Evolutionary conservation across 345 rosid genomes (phyloP).

Genomic region (Excoecaria agallocha): DNA sequence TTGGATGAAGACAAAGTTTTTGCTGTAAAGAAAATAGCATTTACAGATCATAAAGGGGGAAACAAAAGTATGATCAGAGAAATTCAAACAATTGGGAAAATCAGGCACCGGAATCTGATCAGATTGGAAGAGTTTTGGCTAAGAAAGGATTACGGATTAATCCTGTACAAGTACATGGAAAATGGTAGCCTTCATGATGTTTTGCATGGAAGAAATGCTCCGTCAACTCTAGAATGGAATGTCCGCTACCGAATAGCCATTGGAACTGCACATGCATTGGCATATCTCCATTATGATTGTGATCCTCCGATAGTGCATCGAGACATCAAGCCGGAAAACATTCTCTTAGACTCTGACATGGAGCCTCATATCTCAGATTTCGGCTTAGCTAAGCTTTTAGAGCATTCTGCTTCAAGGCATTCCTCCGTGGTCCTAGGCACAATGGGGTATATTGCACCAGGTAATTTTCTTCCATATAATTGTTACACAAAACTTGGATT

Average conservation of each 20-base stretch:
- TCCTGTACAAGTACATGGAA: slow-evolving; percentile 66
- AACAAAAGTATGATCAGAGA: slow-evolving; percentile 58
- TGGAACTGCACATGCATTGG: slow-evolving; percentile 72
- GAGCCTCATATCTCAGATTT: slow-evolving; percentile 83
- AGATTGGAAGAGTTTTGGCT: slow-evolving; percentile 78
- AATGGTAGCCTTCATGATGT: slow-evolving; percentile 70
- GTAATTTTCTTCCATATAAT: slow-evolving; percentile 29
- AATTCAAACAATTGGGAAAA: slow-evolving; percentile 52
- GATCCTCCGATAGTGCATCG: slow-evolving; percentile 71
- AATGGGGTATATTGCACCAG: slow-evolving; percentile 79
- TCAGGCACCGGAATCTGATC: slow-evolving; percentile 74
- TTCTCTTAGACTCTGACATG: slow-evolving; percentile 66
- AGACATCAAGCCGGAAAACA: slow-evolving; percentile 77
- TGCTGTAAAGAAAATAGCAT: slow-evolving; percentile 61
- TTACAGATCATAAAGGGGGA: slow-evolving; percentile 44
- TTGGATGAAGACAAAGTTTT: slow-evolving; percentile 41
- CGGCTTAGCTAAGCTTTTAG: slow-evolving; percentile 70
- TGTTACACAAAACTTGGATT: neutral
- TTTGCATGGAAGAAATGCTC: slow-evolving; percentile 39
- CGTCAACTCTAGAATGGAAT: slow-evolving; percentile 49
- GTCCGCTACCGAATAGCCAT: slow-evolving; percentile 55
- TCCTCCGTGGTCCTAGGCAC: slow-evolving; percentile 54
- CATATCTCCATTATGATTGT: slow-evolving; percentile 78
- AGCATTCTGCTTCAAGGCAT: slow-evolving; percentile 38
- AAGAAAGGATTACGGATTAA: slow-evolving; percentile 57